These are phyloP conservation scores for Hyaloscypha hepaticicola DNA, from an alignment of 495 filamentous ascomycete genomes.

Conservation along the genomic window DNA sequence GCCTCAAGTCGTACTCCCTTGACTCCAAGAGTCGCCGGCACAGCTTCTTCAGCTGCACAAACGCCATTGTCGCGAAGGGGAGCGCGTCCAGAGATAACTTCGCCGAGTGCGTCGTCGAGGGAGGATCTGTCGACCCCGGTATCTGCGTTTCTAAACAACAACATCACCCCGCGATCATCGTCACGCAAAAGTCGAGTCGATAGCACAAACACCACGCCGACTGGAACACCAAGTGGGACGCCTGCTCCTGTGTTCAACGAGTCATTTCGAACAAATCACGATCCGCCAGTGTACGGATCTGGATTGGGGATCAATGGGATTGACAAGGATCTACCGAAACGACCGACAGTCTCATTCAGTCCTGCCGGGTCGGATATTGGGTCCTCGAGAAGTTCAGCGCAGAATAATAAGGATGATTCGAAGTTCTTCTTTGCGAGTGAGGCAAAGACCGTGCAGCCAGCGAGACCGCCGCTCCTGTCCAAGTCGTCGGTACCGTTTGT, in stretches of 20 bases:
- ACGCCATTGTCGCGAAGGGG: constrained; percentile 41
- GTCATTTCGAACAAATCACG: constrained; percentile 20
- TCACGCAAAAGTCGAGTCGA: constrained; percentile 65
- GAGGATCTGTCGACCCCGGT: constrained; percentile 51
- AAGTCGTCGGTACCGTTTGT: constrained; percentile 54
- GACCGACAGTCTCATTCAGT: constrained; percentile 34
- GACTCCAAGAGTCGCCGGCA: constrained; percentile 51
- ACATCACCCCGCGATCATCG: constrained; percentile 71
- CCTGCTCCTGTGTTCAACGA: constrained; percentile 38
- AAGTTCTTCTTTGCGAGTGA: constrained; percentile 80
- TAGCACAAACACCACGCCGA: constrained; percentile 60
- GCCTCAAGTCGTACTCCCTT: constrained; percentile 39
- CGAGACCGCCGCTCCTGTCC: constrained; percentile 31
- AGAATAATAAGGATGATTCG: constrained; percentile 35
- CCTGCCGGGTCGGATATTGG: constrained; percentile 27
- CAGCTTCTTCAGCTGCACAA: constrained; percentile 30
- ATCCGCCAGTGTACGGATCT: constrained; percentile 21
- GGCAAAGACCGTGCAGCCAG: constrained; percentile 46
- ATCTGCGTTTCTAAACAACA: constrained; percentile 56
- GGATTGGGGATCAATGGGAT: constrained; percentile 28
- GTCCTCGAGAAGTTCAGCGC: constrained; percentile 27
- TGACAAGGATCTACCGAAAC: constrained; percentile 38
- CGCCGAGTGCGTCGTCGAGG: constrained; percentile 32
- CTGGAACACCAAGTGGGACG: constrained; percentile 46
- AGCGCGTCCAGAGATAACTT: constrained; percentile 35